Evolutionary conservation across 495 filamentous ascomycete genomes (phyloP).

Genomic region (Neurospora pannonica): DNA sequence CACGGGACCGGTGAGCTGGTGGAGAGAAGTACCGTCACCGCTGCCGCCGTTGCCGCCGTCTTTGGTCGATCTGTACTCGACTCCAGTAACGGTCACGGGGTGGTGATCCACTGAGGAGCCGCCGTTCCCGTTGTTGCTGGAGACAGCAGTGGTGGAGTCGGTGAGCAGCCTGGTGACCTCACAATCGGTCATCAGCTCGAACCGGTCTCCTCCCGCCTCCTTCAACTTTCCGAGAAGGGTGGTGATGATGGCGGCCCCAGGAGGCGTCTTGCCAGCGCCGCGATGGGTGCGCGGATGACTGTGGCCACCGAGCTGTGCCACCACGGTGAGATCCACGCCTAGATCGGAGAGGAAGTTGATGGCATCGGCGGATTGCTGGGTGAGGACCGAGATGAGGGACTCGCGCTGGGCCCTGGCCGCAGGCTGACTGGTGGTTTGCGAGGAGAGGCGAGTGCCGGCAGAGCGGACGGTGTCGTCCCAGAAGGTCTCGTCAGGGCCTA

Average conservation of each 20-base stretch:
- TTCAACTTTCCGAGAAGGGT: constrained; percentile 37
- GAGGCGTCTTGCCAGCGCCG: constrained; percentile 38
- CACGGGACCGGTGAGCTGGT: constrained; percentile 39
- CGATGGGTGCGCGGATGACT: constrained; percentile 45
- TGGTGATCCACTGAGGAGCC: background rate
- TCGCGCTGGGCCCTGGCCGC: constrained; percentile 19
- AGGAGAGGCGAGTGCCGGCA: constrained; percentile 23
- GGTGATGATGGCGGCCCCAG: constrained; percentile 43
- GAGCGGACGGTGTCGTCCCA: constrained; percentile 45
- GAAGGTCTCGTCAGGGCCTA: constrained; percentile 31
- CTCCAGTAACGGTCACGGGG: constrained; percentile 19
- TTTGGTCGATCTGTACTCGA: constrained; percentile 18
- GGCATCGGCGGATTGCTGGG: constrained; percentile 27
- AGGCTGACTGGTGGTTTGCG: constrained; percentile 2
- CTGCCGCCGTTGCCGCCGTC: constrained; percentile 1
- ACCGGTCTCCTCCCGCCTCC: constrained; percentile 28
- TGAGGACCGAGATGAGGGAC: constrained; percentile 33
- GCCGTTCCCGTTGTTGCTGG: background rate
- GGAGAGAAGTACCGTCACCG: background rate
- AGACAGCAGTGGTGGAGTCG: constrained; percentile 1
- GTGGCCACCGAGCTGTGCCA: constrained; percentile 47
- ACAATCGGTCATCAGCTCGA: constrained; percentile 34
- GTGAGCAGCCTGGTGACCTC: constrained; percentile 38
- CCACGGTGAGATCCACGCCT: constrained; percentile 45
- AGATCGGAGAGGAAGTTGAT: constrained; percentile 44